phyloP scores from a whole-genome alignment of 1,139 yeast genomes.

The Yamadazyma triangularis region DNA sequence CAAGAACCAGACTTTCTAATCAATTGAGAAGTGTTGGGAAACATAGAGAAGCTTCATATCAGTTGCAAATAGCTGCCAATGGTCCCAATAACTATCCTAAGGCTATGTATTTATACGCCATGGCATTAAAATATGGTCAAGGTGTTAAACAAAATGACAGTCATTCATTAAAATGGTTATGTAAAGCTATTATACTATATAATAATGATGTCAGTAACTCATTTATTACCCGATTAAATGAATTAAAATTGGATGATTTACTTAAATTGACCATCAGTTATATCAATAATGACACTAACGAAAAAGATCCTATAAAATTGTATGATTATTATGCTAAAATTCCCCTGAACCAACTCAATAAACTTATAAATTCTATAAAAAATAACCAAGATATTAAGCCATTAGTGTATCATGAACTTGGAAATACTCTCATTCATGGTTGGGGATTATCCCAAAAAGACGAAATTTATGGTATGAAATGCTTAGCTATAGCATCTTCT shows the following conservation, averaged over 20 bases:
- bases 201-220: slow-evolving; percentile 4
- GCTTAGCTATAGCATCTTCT: slow-evolving; percentile 63
- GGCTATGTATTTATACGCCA: slow-evolving; percentile 70
- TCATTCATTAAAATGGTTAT: slow-evolving; percentile 60
- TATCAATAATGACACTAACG: slow-evolving; percentile 19
- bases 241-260: slow-evolving; percentile 28
- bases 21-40: slow-evolving; percentile 55
- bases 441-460: slow-evolving; percentile 53
- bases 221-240: slow-evolving; percentile 21
- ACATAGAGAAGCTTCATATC: slow-evolving; percentile 66
- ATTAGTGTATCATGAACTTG: slow-evolving; percentile 50
- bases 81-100: slow-evolving; percentile 50
- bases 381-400: slow-evolving; percentile 27
- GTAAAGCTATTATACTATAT: slow-evolving; percentile 28
- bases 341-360: slow-evolving; percentile 22
- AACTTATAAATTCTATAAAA: slow-evolving; percentile 22
- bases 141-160: slow-evolving; percentile 60
- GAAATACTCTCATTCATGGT: slow-evolving; percentile 55
- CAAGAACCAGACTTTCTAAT: slow-evolving; percentile 49
- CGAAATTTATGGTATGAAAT: slow-evolving; percentile 54
- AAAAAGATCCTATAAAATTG: slow-evolving; percentile 26
- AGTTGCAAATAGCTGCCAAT: slow-evolving; percentile 58
- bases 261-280: slow-evolving; percentile 22
- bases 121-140: slow-evolving; percentile 66
- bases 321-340: slow-evolving; percentile 22